These are phyloP conservation scores for Elongisporangium anandrum DNA, from an alignment of 352 stramenopile species.

Conservation along the genomic window DNA sequence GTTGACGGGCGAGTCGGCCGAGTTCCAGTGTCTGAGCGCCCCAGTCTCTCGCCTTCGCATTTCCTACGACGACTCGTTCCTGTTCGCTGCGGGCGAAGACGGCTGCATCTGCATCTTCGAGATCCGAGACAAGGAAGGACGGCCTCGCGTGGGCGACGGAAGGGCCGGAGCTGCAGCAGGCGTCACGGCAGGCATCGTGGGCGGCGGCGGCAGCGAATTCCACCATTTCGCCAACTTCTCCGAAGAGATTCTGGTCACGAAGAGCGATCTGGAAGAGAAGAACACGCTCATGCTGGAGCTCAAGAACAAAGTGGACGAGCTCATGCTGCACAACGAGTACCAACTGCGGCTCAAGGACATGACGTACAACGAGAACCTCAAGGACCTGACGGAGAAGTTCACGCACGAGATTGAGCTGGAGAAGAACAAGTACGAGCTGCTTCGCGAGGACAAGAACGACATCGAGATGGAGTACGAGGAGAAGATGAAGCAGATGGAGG, in stretches of 20 bases:
- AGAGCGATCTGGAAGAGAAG: constrained; percentile 92
- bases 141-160: constrained; percentile 37
- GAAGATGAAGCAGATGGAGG: constrained; percentile 89
- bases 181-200: not conserved
- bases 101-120: constrained; percentile 87
- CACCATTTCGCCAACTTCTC: constrained; percentile 36
- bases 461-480: constrained; percentile 92
- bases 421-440: constrained; percentile 89
- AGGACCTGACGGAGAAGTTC: constrained; percentile 92
- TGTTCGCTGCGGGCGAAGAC: constrained; percentile 88
- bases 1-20: constrained; percentile 85
- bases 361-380: constrained; percentile 94
- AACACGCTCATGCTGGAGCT: constrained; percentile 89
- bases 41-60: constrained; percentile 80
- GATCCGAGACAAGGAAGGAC: constrained; percentile 82
- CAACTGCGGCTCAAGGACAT: constrained; percentile 94
- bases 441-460: constrained; percentile 90
- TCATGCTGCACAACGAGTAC: constrained; percentile 94
- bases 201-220: constrained; percentile 12
- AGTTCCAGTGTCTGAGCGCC: constrained; percentile 80
- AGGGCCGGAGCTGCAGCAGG: not conserved
- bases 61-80: constrained; percentile 85
- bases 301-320: constrained; percentile 94
- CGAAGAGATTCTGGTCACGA: constrained; percentile 84
- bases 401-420: constrained; percentile 91